Evolutionary conservation across 106 monocot genomes (phyloP), one percentile per base, ranked within the genome.

Genomic region (Ottelia alismoides): DNA sequence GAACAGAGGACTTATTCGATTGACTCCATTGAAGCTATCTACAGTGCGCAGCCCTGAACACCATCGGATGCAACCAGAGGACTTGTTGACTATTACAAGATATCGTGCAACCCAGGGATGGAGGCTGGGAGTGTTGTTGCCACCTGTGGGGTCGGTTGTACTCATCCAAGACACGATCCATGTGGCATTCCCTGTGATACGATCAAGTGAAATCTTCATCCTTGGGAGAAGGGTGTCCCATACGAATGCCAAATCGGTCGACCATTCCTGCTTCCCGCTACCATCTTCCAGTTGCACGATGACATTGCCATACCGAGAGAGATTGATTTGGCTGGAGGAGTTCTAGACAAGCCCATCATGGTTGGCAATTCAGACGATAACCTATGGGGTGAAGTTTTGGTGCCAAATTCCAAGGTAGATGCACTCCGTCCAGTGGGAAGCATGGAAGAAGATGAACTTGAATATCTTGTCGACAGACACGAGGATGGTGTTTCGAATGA

Each of bases 1-100:
- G 67, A 69, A 6, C 61, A 21, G 22, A 22, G 20, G 24, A 2
- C 20, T 21, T 20, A 22, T 61, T n/a, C 26, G 14, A 0, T 40
- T 10, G 22, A 63, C 63, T 0, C 85, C 85, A 11, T 72, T 69
- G 73, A 92, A 92, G 0, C 17, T 49, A 17, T 56, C 51, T 18
- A 74, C 77, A 49, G 69, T 63, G 76, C 76, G 84, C 31, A 71
- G 72, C 20, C 89, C 89, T 11, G 89, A 43, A 6, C 40, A 74
- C 51, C 89, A 31, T 80, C 85, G 76, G 63, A 31, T 23, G 10
- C 16, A 7, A 43, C 40, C 40, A 11, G 11, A 2, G 10, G 52
- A 24, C 17, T 60, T 67, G 28, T 10, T 56, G 72, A 51, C 11
- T 6, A 61, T 49, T 27, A 61, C 30, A 0, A 49, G 12, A 5